These are phyloP conservation scores for Cardamine resedifolia DNA, from an alignment of 345 rosid species.

Conservation along the genomic window DNA sequence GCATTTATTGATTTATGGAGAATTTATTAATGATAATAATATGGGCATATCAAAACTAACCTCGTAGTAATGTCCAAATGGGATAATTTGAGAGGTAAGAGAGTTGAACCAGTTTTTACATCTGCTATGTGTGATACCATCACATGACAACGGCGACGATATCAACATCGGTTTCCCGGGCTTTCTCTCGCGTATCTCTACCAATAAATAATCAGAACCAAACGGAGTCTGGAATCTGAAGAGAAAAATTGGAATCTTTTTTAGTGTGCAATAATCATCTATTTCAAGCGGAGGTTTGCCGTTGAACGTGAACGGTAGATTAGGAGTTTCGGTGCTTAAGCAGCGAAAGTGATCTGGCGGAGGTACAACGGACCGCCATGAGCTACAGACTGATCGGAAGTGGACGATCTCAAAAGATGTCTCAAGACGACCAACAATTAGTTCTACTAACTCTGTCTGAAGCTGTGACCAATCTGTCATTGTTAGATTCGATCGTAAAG, in stretches of 20 bases:
- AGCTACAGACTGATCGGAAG: neutral
- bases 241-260: neutral
- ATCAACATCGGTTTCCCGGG: neutral
- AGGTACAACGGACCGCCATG: neutral
- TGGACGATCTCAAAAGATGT: neutral
- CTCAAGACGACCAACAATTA: neutral
- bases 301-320: too few species aligned
- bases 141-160: neutral
- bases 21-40: neutral
- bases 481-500: too few species aligned
- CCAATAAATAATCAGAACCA: neutral
- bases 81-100: neutral
- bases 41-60: too few species aligned
- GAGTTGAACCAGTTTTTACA: neutral
- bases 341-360: too few species aligned
- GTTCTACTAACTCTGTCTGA: neutral
- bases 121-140: neutral
- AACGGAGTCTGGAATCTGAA: neutral
- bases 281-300: too few species aligned
- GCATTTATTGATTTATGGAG: neutral
- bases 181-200: neutral
- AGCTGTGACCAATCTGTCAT: neutral
- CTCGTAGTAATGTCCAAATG: neutral
- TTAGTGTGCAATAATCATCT: neutral
- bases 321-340: too few species aligned